Conservation (phyloP, 768 basidiomycete species). For the Candolleomyces eurysporus region DNA sequence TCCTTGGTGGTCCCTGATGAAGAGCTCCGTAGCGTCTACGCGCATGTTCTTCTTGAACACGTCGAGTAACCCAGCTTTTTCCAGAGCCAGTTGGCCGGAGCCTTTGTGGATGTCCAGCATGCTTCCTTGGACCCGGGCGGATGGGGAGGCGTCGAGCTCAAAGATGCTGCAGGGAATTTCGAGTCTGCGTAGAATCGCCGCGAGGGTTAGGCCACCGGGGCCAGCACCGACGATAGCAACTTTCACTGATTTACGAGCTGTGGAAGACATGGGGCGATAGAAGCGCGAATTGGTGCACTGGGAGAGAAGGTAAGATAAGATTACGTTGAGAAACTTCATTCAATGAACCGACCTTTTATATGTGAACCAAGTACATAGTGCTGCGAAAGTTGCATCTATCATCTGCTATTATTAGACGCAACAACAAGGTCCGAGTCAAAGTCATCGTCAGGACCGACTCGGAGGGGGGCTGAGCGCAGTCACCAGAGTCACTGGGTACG, state of each 20-base stretch:
- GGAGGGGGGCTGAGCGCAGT: no score
- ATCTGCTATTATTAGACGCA: no score
- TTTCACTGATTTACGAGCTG: neutral
- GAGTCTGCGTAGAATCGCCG: constrained; percentile 18
- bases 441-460: no score
- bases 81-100: constrained; percentile 22
- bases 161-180: constrained; percentile 15
- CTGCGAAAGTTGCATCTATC: no score
- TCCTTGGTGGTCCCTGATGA: constrained; percentile 15
- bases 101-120: constrained; percentile 25
- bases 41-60: constrained; percentile 20
- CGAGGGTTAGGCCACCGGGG: constrained; percentile 24
- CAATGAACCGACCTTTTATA: no score
- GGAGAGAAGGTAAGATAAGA: no score
- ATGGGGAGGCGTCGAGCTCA: constrained; percentile 20
- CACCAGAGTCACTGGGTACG: no score
- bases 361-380: no score
- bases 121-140: constrained; percentile 22
- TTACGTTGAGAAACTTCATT: no score
- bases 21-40: constrained; percentile 14
- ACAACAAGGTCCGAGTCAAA: no score
- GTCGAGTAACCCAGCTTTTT: constrained; percentile 21
- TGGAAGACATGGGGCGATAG: neutral
- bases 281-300: no score
- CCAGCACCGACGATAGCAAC: constrained; percentile 13